Conservation (phyloP, 768 basidiomycete genomes). For the Lenzites betulinus region DNA sequence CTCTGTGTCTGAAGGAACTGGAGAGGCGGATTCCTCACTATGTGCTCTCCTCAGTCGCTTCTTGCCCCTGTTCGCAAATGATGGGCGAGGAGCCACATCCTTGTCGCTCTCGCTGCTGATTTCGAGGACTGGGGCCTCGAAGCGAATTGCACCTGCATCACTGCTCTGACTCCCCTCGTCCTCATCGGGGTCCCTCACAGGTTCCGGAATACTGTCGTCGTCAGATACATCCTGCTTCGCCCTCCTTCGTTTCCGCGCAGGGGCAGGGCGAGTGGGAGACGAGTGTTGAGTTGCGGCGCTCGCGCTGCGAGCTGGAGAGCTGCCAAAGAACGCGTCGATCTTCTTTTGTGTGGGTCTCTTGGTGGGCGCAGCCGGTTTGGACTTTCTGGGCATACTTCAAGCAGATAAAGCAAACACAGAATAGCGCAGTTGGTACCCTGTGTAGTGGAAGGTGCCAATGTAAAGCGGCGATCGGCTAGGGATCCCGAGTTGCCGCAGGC, state of each 20-base stretch:
- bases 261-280: neutral
- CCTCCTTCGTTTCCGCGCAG: neutral
- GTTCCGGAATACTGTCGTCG: neutral
- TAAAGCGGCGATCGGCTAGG: no score
- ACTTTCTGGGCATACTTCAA: slow-evolving; percentile 25
- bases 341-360: slow-evolving; percentile 46
- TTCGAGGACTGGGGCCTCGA: slow-evolving; percentile 40
- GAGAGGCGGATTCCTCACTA: slow-evolving; percentile 20
- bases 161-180: slow-evolving; percentile 38
- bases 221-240: neutral
- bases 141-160: slow-evolving; percentile 52
- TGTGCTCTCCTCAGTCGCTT: slow-evolving; percentile 16
- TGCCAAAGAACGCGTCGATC: slow-evolving; percentile 37
- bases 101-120: slow-evolving; percentile 27
- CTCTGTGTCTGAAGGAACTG: neutral
- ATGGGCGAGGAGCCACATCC: slow-evolving; percentile 27
- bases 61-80: slow-evolving; percentile 19
- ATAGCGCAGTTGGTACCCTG: no score
- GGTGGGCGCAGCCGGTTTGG: slow-evolving; percentile 19
- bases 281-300: neutral
- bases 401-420: neutral
- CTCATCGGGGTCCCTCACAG: neutral
- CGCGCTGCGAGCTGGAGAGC: slow-evolving; percentile 30
- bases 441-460: neutral
- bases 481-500: neutral